These are phyloP conservation scores for Cucumis hystrix DNA, from an alignment of 306 rosid species.

Conservation along the genomic window DNA sequence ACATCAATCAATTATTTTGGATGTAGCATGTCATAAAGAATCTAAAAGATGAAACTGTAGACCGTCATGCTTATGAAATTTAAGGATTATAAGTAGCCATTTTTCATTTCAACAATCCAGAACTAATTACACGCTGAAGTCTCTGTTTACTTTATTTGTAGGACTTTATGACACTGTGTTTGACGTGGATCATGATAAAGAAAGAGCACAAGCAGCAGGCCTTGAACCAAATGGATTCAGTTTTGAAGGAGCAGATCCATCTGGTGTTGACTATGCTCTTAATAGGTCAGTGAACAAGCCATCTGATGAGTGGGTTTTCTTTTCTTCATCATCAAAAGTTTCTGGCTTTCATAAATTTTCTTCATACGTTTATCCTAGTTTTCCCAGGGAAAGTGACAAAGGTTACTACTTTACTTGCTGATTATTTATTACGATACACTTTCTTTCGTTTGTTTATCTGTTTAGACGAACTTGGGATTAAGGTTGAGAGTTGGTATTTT, in stretches of 20 bases:
- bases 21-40: not conserved
- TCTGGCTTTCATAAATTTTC: no score
- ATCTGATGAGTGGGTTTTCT: not conserved
- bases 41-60: not conserved
- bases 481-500: not conserved
- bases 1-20: not conserved
- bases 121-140: not conserved
- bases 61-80: not conserved
- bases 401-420: not conserved
- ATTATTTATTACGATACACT: not conserved
- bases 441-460: not conserved
- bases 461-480: not conserved
- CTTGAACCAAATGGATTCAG: constrained; percentile 83
- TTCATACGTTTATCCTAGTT: not conserved
- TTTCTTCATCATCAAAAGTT: not conserved
- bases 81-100: not conserved
- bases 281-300: constrained; percentile 40
- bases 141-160: constrained; percentile 8
- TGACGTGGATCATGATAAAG: constrained; percentile 69
- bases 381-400: not conserved
- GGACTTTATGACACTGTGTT: constrained; percentile 87
- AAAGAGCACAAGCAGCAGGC: constrained; percentile 70
- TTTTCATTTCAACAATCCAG: not conserved
- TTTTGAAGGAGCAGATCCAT: constrained; percentile 86
- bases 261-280: constrained; percentile 84